Conservation (phyloP, 768 basidiomycete species). For the Nevesoporus exiguus region DNA sequence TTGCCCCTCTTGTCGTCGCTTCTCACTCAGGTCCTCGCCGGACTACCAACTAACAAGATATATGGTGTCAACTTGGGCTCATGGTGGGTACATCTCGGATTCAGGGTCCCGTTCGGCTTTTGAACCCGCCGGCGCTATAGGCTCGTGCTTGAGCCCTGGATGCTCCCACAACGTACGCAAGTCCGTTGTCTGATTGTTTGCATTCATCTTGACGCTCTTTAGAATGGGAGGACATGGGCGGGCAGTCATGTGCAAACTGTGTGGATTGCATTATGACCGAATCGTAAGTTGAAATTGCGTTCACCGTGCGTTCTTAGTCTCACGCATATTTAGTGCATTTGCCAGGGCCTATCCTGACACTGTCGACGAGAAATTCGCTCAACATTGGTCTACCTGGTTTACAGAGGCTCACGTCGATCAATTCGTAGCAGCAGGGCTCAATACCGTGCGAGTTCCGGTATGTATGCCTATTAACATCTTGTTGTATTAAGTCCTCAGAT, state of each 20-base stretch:
- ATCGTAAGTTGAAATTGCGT: constrained; percentile 42
- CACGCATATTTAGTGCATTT: constrained; percentile 43
- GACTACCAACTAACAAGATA: constrained; percentile 41
- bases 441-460: constrained; percentile 76
- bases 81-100: constrained; percentile 39
- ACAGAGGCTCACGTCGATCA: constrained; percentile 54
- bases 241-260: constrained; percentile 56
- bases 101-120: not conserved
- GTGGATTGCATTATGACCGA: constrained; percentile 62
- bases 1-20: constrained; percentile 18
- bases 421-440: constrained; percentile 56
- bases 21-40: constrained; percentile 17
- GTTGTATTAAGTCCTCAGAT: not conserved
- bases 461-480: constrained; percentile 15
- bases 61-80: constrained; percentile 73
- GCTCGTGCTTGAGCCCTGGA: constrained; percentile 80
- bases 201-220: not conserved
- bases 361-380: constrained; percentile 54
- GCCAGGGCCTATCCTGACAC: constrained; percentile 56
- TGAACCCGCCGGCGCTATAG: constrained; percentile 34
- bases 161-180: constrained; percentile 60
- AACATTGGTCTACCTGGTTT: constrained; percentile 78
- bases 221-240: constrained; percentile 79
- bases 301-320: not conserved
- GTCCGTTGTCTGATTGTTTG: not conserved